A percentile compares a stretch with the other conserved stretches of the same genome.
Evolutionary conservation across 441 rosid species (phyloP).

Genomic region (Eruca vesicaria): DNA sequence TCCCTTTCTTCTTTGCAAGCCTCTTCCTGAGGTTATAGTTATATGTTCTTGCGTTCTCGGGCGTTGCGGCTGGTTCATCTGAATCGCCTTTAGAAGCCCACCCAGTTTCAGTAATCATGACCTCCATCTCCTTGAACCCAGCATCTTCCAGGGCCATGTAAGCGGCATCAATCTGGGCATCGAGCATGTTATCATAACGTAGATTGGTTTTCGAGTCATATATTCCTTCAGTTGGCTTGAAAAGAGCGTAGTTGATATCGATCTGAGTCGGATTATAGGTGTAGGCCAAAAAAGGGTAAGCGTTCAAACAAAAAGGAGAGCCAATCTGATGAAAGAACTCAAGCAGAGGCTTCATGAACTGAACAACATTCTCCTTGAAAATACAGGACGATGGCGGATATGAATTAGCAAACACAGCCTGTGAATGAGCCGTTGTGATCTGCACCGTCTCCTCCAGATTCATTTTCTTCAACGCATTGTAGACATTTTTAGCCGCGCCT

Average conservation of each 20-base stretch:
- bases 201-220: conserved; percentile 60
- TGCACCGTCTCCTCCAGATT: conserved; percentile 61
- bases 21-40: conserved; percentile 90
- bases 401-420: conserved; percentile 75
- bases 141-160: conserved; percentile 83
- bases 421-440: conserved; percentile 85
- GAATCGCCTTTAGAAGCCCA: conserved; percentile 93
- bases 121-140: conserved; percentile 81
- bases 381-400: conserved; percentile 79
- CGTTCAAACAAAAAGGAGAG: conserved; percentile 90
- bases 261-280: conserved; percentile 64
- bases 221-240: conserved; percentile 70
- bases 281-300: conserved; percentile 86
- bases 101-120: conserved; percentile 89
- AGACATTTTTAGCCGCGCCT: conserved; percentile 72
- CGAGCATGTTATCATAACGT: conserved; percentile 94
- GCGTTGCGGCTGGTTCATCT: conserved; percentile 81
- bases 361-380: conserved; percentile 53
- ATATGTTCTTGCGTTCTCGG: conserved; percentile 73
- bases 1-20: conserved; percentile 92
- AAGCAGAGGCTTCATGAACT: conserved; percentile 73
- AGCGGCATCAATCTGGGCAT: conserved; percentile 96
- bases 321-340: conserved; percentile 61
- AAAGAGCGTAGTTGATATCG: conserved; percentile 91
- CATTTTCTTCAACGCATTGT: conserved; percentile 61